Conservation (phyloP, 768 basidiomycete species). For the Mycena vulgaris region DNA sequence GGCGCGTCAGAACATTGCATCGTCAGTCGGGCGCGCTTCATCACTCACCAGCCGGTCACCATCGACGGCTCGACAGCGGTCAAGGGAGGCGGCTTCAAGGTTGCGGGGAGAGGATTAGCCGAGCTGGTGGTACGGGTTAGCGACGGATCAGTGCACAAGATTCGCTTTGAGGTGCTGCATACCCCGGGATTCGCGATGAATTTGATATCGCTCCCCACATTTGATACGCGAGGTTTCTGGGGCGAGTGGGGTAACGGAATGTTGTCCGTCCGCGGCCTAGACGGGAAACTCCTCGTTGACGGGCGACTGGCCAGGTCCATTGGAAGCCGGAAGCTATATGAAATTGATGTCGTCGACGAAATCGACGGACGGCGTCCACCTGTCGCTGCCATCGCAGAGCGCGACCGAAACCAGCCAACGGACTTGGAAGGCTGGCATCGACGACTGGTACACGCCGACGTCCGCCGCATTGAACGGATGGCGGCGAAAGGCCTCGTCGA, state of each 20-base stretch:
- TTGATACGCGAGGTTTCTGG: conserved; percentile 6
- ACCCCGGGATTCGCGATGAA: conserved; percentile 16
- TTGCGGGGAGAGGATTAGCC: conserved; percentile 5
- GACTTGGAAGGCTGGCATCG: conserved; percentile 46
- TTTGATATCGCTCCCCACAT: conserved; percentile 13
- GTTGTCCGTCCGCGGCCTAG: background rate
- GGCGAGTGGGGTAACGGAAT: conserved; percentile 2
- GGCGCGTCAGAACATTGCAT: conserved; percentile 16
- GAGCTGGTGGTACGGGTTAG: background rate
- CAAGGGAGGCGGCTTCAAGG: background rate
- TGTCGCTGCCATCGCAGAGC: conserved; percentile 23
- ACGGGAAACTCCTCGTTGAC: background rate
- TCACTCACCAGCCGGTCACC: background rate
- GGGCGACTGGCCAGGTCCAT: conserved; percentile 6
- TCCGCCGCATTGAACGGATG: conserved; percentile 29
- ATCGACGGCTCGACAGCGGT: conserved; percentile 8
- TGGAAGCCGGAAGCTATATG: conserved; percentile 8
- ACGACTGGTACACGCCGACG: conserved; percentile 40
- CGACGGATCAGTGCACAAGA: background rate
- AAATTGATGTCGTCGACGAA: background rate
- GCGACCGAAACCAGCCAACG: conserved; percentile 35
- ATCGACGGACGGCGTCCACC: background rate
- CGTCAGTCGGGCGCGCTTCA: background rate
- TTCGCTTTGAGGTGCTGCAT: background rate
- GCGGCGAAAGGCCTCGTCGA: conserved; percentile 36